Percentiles rank a stretch among this genome's conserved stretches.
Conservation (phyloP, 1,284 basidiomycete species). For the Polyporus tsugae region DNA sequence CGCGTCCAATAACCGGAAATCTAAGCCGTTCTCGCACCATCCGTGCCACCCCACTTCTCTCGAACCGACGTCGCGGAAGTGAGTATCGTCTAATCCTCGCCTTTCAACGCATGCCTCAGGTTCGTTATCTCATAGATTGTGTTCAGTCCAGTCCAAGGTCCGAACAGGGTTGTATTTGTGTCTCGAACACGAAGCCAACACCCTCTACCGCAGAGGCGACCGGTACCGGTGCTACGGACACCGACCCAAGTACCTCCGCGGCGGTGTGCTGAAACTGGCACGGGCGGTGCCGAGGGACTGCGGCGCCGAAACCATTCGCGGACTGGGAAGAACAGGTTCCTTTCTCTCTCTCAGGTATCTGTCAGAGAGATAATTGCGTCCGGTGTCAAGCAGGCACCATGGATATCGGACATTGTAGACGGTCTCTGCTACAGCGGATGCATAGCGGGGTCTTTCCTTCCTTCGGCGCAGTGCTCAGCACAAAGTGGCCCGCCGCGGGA, state of each 20-base stretch:
- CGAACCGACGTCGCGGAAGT: slow-evolving; percentile 10
- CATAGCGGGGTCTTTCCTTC: slow-evolving; percentile 17
- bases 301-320: slow-evolving; percentile 1
- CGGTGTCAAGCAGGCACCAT: slow-evolving; percentile 7
- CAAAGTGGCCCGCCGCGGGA: slow-evolving; percentile 15
- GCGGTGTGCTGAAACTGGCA: not conserved
- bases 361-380: slow-evolving; percentile 4
- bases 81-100: not conserved
- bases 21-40: slow-evolving; percentile 11
- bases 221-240: not conserved
- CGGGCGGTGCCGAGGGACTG: slow-evolving; percentile 5
- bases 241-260: not conserved
- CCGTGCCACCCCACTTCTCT: slow-evolving; percentile 1
- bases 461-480: slow-evolving; percentile 24
- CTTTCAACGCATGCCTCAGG: slow-evolving; percentile 1
- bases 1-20: slow-evolving; percentile 12
- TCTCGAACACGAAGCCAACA: not conserved
- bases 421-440: not conserved
- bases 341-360: not conserved
- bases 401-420: slow-evolving; percentile 6
- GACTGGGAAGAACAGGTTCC: slow-evolving; percentile 12
- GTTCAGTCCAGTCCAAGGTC: not conserved
- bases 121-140: slow-evolving; percentile 12
- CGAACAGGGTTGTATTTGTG: not conserved
- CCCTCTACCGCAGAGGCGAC: not conserved